Conservation (phyloP, 1,284 basidiomycete species). For the Rhodotorula sp. region DNA sequence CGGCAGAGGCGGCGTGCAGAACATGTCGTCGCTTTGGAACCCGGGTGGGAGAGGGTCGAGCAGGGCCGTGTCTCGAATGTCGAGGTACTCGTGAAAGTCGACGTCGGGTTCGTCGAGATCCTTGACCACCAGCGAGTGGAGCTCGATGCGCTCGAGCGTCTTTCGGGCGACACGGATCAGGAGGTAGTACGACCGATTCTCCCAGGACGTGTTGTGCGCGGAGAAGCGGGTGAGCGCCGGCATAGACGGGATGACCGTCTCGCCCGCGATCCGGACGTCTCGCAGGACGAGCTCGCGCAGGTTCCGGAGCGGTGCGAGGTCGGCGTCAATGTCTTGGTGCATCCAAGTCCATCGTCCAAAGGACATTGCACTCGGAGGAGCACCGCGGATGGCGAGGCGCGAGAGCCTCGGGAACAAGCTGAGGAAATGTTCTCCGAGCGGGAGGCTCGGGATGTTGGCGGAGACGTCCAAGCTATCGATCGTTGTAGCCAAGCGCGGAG, state of each 20-base stretch:
- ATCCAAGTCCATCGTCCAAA: background rate
- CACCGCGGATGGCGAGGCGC: background rate
- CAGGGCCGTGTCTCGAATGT: constrained; percentile 19
- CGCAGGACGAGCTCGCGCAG: background rate
- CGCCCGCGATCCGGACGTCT: background rate
- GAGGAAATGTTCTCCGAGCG: background rate
- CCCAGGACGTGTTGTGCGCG: constrained; percentile 35
- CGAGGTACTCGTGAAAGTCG: constrained; percentile 15
- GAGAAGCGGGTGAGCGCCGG: constrained; percentile 6
- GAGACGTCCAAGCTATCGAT: background rate
- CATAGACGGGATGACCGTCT: constrained; percentile 8
- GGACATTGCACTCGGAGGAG: too few species aligned
- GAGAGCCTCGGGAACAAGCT: background rate
- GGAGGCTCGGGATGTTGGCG: background rate
- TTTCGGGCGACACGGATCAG: constrained; percentile 40
- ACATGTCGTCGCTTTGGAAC: background rate
- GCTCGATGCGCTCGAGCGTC: constrained; percentile 16
- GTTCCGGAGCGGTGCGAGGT: background rate
- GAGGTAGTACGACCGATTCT: constrained; percentile 47
- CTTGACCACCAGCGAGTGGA: constrained; percentile 1
- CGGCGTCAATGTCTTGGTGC: background rate
- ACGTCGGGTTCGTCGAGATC: background rate
- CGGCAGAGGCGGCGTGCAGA: background rate
- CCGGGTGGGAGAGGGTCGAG: constrained; percentile 9
- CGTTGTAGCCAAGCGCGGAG: background rate